Conservation (phyloP, 2,329 filamentous ascomycete species). For the Fusarium irregulare region DNA sequence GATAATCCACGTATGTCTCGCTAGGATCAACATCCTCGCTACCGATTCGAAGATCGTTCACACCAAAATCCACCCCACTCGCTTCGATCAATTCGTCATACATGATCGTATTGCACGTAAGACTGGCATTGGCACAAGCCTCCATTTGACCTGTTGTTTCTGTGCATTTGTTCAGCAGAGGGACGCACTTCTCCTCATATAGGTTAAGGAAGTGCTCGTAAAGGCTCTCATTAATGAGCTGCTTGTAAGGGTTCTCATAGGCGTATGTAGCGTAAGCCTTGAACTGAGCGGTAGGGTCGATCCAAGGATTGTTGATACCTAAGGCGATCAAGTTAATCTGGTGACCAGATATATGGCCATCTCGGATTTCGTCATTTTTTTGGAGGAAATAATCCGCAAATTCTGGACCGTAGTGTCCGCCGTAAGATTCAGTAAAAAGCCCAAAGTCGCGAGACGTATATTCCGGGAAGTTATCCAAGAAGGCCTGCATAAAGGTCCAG, state of each 20-base stretch:
- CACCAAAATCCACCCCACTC: slow-evolving; percentile 51
- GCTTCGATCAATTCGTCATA: slow-evolving; percentile 24
- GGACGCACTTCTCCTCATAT: slow-evolving; percentile 43
- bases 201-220: slow-evolving; percentile 43
- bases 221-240: slow-evolving; percentile 40
- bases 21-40: slow-evolving; percentile 32
- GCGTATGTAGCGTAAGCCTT: slow-evolving; percentile 49
- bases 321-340: slow-evolving; percentile 62
- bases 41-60: slow-evolving; percentile 59
- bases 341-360: slow-evolving; percentile 54
- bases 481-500: slow-evolving; percentile 68
- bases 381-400: slow-evolving; percentile 65
- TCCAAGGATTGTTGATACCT: slow-evolving; percentile 67
- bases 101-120: slow-evolving; percentile 35
- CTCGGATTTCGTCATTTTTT: slow-evolving; percentile 65
- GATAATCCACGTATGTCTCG: slow-evolving; percentile 29
- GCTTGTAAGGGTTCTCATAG: slow-evolving; percentile 49
- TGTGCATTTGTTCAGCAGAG: slow-evolving; percentile 42
- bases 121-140: slow-evolving; percentile 44
- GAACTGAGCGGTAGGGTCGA: slow-evolving; percentile 56
- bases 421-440: slow-evolving; percentile 66
- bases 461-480: slow-evolving; percentile 71
- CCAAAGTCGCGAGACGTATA: slow-evolving; percentile 69
- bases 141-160: slow-evolving; percentile 30
- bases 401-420: slow-evolving; percentile 67